A percentile compares a stretch with the other conserved stretches of the same genome.
phyloP scores from a whole-genome alignment of 169 alveolate species.

The Plasmodium malariae region DNA sequence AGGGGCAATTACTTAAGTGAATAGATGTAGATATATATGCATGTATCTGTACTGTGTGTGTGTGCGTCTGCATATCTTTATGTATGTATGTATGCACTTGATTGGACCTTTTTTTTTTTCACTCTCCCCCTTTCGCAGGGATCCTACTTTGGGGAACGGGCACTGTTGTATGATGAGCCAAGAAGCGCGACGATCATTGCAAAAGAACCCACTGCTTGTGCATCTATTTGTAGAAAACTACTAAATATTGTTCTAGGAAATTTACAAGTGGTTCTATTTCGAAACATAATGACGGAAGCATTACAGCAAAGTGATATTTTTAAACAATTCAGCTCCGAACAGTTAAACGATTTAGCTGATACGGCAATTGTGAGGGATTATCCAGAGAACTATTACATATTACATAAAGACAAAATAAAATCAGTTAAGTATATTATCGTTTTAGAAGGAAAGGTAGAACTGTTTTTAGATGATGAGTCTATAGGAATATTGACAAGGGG shows the following conservation, averaged over 20 bases:
- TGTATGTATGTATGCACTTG: neutral
- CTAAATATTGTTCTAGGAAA: constrained; percentile 90
- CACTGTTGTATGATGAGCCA: constrained; percentile 93
- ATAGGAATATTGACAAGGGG: constrained; percentile 91
- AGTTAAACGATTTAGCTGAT: constrained; percentile 84
- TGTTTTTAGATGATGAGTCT: constrained; percentile 79
- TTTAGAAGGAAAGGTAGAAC: constrained; percentile 90
- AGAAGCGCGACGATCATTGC: constrained; percentile 95
- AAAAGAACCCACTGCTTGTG: constrained; percentile 87
- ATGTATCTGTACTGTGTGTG: neutral
- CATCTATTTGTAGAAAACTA: constrained; percentile 88
- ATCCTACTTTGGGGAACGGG: constrained; percentile 95
- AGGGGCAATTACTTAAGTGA: neutral
- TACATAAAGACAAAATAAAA: constrained; percentile 84
- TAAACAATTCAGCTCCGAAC: constrained; percentile 89
- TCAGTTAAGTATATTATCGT: constrained; percentile 89
- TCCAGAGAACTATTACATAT: constrained; percentile 78
- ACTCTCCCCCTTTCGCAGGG: constrained; percentile 84
- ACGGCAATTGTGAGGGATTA: constrained; percentile 88
- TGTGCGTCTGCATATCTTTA: neutral
- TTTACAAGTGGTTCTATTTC: constrained; percentile 89
- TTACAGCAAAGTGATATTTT: constrained; percentile 90
- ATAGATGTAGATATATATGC: neutral
- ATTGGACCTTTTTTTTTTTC: neutral
- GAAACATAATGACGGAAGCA: constrained; percentile 89